phyloP scores from a whole-genome alignment of 2,329 filamentous ascomycete genomes.

The Cytospora paraplurivora region DNA sequence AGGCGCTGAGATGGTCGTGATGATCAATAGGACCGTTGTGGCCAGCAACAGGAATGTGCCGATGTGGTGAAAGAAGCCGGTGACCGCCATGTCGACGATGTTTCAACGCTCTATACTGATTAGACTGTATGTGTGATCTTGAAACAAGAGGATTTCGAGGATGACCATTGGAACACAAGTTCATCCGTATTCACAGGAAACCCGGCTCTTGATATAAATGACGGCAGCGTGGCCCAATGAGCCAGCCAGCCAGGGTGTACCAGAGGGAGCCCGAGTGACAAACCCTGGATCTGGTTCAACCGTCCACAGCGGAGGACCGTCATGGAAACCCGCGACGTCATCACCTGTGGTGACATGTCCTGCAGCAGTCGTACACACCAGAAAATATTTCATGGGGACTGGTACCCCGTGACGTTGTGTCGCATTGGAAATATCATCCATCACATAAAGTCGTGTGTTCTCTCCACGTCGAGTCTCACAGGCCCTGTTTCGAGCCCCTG shows the following conservation, averaged over 20 bases:
- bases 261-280: background rate
- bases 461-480: constrained; percentile 1
- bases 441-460: constrained; percentile 12
- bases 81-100: constrained; percentile 47
- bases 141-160: constrained; percentile 1
- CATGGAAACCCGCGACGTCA: constrained; percentile 12
- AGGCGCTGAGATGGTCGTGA: constrained; percentile 61
- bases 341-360: background rate
- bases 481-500: constrained; percentile 21
- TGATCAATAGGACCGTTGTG: constrained; percentile 57
- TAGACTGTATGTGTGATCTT: constrained; percentile 5
- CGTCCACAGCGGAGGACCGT: constrained; percentile 1
- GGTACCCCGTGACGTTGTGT: constrained; percentile 20
- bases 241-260: background rate
- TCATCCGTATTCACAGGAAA: constrained; percentile 11
- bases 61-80: constrained; percentile 56
- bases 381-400: constrained; percentile 1
- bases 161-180: constrained; percentile 11
- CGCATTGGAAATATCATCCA: background rate
- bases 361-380: background rate
- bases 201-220: constrained; percentile 23
- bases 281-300: constrained; percentile 1
- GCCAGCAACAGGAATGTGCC: constrained; percentile 60
- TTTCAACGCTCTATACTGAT: constrained; percentile 18
- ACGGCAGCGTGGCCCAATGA: constrained; percentile 3